Base-by-base conservation (phyloP, 352 stramenopile genomes). In the Phytophthora palmivora region DNA sequence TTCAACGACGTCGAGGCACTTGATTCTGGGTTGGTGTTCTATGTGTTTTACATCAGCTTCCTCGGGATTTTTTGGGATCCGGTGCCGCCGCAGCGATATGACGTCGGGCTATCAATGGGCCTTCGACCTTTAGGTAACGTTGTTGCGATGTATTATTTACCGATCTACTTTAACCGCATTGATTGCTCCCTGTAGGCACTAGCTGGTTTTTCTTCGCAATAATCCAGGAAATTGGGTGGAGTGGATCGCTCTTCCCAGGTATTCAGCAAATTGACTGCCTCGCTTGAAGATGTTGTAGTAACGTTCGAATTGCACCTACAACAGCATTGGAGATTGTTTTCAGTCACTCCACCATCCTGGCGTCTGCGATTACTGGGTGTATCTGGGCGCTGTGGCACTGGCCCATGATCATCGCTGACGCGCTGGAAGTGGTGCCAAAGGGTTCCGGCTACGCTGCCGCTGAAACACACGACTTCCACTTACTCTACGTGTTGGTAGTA, bases 361-460 rank as follows among this genome's bases (percentile, higher is more conserved):
- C 87, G n/a, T 94, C 87, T 6, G 84, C 87, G 36, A 83, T 90
- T 47, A 95, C 87, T 2, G 87, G 87, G 3, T 79, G 90, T 57
- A 78, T 95, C 49, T 95, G 87, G 87, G 87, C 87, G 0, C 37
- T 92, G 26, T 95, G 85, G 85, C 78, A 95, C 61, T 95, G 87
- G 87, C 87, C 87, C 4, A 92, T 95, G 81, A 92, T 95, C 74
- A 87, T 95, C 44, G 87, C 78, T 19, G 87, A 95, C n/a, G 80
- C 85, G n/a, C 47, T 91, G 38, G 79, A 91, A 14, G 68, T 91
- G 9, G 72, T 95, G 33, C 87, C 87, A 0, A 63, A 72, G 9
- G 87, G 85, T 8, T 93, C 87, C 4, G 87, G 84, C 16, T 95
- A 95, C 43, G 69, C 82, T 6, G 85, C 93, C 38, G 85, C 85